Conservation (phyloP, 305 asterid species). For the Galium porrigens region DNA sequence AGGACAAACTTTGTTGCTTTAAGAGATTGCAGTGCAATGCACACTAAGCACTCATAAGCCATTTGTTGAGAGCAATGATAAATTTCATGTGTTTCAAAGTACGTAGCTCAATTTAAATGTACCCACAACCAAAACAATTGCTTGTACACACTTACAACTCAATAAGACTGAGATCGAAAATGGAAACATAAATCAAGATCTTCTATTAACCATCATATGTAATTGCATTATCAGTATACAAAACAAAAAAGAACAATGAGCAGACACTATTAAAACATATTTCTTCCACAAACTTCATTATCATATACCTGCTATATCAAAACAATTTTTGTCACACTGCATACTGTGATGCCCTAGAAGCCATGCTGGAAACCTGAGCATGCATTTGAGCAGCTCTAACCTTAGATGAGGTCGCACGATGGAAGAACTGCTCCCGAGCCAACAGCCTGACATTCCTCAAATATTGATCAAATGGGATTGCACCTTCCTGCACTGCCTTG, state of each 20-base stretch:
- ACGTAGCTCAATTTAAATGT: not conserved
- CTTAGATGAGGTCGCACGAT: constrained; percentile 68
- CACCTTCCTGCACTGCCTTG: constrained; percentile 79
- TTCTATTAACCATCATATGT: constrained; percentile 5
- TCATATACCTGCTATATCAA: not conserved
- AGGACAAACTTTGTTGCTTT: not conserved
- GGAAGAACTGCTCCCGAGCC: constrained; percentile 74
- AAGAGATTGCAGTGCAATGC: not conserved
- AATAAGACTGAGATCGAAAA: not conserved
- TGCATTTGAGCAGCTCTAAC: constrained; percentile 86
- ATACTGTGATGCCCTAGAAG: constrained; percentile 54
- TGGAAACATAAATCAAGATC: constrained; percentile 3
- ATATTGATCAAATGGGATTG: constrained; percentile 70
- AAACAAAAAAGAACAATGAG: not conserved
- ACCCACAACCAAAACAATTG: no score
- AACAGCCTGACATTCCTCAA: constrained; percentile 68
- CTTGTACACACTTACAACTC: not conserved
- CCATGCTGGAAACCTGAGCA: constrained; percentile 80
- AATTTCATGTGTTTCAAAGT: not conserved
- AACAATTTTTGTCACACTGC: constrained; percentile 27
- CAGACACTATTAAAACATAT: not conserved
- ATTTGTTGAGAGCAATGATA: not conserved
- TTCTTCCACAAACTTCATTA: constrained; percentile 2
- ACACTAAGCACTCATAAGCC: not conserved
- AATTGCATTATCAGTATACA: not conserved